Base-by-base conservation (phyloP, 2,329 filamentous ascomycete genomes). In the Ilyonectria mors-panacis region DNA sequence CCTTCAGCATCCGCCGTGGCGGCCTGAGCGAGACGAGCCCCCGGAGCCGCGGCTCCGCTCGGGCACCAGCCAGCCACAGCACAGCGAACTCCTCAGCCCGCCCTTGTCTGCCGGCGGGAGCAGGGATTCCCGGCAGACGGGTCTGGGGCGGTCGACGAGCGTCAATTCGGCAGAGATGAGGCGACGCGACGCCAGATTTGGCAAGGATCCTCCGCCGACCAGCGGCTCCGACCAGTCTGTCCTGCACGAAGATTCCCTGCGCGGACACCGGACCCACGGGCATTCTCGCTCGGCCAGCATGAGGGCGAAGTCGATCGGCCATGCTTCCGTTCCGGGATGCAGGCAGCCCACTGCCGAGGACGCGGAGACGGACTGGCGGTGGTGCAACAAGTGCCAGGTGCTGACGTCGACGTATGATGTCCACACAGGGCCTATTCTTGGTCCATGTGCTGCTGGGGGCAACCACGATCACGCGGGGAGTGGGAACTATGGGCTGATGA, bases 121-220 rank as follows among this genome's bases (percentile, higher is more conserved):
- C 59, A 82, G 83, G 55, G 85, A 89, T 26, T 26, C 23, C 50
- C 87, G 87, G 59, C 90, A 88, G 55, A 92, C 92, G 72, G 77
- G 90, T 10, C 84, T 98, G 19, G 94, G 93, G 39, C 89, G 95
- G 69, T 97, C 94, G 6, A 94, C 95, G 9, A 98, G 95, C 77
- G 95, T 98, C 62, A 97, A 95, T 76, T 96, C 94, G 2, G 94
- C 92, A 28, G 94, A 97, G 69, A 90, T 94, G 67, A 88, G 93
- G 69, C 86, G 93, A 68, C 89, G 93, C 21, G 76, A 78, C n/a
- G 78, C 80, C 71, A 76, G 85, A 54, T 80, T 85, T 19, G 79
- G 83, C 39, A 89, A 89, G 67, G 92, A 94, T 21, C 89, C 92
- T 33, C 92, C 92, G 12, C 85, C 88, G 7, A 94, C 93, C 0